A percentile compares a stretch with the other conserved stretches of the same genome.
phyloP scores from a whole-genome alignment of 164 flowering plant genomes.

The Euptelea pleiosperma region DNA sequence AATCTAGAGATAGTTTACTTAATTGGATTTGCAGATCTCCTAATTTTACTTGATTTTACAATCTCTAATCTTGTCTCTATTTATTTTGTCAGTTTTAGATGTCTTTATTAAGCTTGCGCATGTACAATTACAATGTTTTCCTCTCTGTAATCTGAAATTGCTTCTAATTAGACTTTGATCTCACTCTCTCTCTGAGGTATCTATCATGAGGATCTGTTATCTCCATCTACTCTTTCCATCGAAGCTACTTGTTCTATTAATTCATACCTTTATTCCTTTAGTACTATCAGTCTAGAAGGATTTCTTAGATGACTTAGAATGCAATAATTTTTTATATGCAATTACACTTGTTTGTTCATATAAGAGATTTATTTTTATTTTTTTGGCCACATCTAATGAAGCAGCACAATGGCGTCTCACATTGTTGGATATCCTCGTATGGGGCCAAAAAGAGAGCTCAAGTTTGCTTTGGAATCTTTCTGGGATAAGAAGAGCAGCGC shows the following conservation, averaged over 20 bases:
- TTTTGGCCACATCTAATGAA: not conserved
- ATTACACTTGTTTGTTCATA: not conserved
- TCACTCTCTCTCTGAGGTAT: too few species aligned
- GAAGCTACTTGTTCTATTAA: not conserved
- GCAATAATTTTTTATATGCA: not conserved
- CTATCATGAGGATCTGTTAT: not conserved
- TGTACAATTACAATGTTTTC: too few species aligned
- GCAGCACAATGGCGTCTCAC: slow-evolving; percentile 75
- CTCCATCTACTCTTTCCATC: not conserved
- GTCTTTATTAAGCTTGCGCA: too few species aligned
- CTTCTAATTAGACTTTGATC: too few species aligned
- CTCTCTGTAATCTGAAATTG: too few species aligned
- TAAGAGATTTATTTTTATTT: slow-evolving; percentile 2
- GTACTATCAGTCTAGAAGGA: not conserved
- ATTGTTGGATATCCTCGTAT: slow-evolving; percentile 87
- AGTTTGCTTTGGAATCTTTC: slow-evolving; percentile 82
- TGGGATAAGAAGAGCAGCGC: slow-evolving; percentile 78
- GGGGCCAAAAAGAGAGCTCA: slow-evolving; percentile 84
- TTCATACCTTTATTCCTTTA: not conserved
- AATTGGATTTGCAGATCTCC: not conserved
- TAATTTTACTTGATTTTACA: not conserved
- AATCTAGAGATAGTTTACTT: not conserved
- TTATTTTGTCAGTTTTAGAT: too few species aligned
- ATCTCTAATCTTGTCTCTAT: too few species aligned
- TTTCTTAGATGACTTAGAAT: not conserved